Evolutionary conservation across 2,329 filamentous ascomycete species (phyloP), one percentile per base, ranked within the genome.

Genomic region (Hypoxylon sp.): DNA sequence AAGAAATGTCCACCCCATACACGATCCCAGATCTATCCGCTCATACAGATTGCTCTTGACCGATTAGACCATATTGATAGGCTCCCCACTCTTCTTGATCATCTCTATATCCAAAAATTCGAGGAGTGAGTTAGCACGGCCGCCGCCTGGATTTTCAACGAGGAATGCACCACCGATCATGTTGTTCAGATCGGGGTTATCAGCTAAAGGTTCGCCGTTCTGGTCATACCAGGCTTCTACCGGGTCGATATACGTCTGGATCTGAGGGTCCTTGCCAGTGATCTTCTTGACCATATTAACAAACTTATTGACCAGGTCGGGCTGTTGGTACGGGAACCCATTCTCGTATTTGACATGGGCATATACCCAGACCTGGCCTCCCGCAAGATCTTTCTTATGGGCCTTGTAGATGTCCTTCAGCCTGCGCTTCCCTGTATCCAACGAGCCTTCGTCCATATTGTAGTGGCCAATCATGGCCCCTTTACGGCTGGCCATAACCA

Each of bases 71-170:
- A 34, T 34, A 34, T 34, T 34, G 30, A 51, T 23, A 7, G 47
- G 47, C 27, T 51, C 47, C 19, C 47, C 47, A 21, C 47, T 51
- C 47, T 51, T 34, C 47, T 51, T 51, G 27, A 51, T 51, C 47
- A 34, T 51, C 19, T 32, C 29, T 30, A 51, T 51, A 11, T 34
- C 29, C 27, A 32, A 5, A n/a, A 32, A 51, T 9, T 21, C 9
- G 5, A 51, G 29, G n/a, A 21, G 14, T 32, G 47, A 34, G 8
- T 34, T 11, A 21, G 27, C 16, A 32, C 12, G 16, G 6, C 47
- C 47, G 9, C 47, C 47, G 9, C 47, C 47, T 19, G 47, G 8
- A 29, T 34, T 51, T 29, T 51, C 47, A 34, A 51, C 29, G 2
- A 32, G 19, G 27, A 51, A 34, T 23, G n/a, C 47, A n/a, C 47